Percentiles rank a stretch among this genome's conserved stretches.
These are phyloP conservation scores for Cadophora sp. DNA, from an alignment of 2,329 filamentous ascomycete genomes.

Conservation along the genomic window DNA sequence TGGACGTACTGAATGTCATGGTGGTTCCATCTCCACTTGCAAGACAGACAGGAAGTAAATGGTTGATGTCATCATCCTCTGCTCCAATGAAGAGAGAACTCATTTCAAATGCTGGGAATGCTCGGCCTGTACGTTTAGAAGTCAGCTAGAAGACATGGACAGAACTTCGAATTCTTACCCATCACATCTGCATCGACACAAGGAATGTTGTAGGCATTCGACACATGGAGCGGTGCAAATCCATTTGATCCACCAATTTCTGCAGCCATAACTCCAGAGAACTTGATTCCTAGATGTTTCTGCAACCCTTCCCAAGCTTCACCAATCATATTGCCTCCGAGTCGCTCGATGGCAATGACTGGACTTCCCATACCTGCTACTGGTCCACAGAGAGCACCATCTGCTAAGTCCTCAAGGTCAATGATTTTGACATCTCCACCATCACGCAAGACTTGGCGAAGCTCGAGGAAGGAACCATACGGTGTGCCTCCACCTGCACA, in stretches of 20 bases:
- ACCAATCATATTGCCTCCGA: conserved; percentile 12
- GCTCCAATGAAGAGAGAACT: conserved; percentile 20
- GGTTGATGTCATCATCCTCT: conserved; percentile 14
- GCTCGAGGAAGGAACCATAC: conserved; percentile 1
- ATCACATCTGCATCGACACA: conserved; percentile 19
- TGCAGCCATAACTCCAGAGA: conserved; percentile 2
- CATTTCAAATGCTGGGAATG: conserved; percentile 18
- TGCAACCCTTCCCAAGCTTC: conserved; percentile 13
- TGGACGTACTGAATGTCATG: conserved; percentile 17
- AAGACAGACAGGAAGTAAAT: conserved; percentile 14
- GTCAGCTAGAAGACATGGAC: neutral
- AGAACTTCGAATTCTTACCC: neutral
- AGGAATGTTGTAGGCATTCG: conserved; percentile 6
- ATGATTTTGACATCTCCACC: conserved; percentile 9
- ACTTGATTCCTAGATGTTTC: conserved; percentile 10
- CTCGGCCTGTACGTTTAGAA: neutral
- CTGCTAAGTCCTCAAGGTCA: conserved; percentile 17
- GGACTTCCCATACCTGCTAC: conserved; percentile 18
- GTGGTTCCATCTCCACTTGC: conserved; percentile 16
- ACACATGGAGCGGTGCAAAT: conserved; percentile 8
- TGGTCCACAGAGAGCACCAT: conserved; percentile 1
- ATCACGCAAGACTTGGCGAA: conserved; percentile 8
- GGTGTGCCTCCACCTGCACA: conserved; percentile 18
- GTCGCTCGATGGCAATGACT: conserved; percentile 15
- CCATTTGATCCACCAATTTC: conserved; percentile 24